phyloP scores from a whole-genome alignment of 257 asterid species.

The Haberlea rhodopensis region DNA sequence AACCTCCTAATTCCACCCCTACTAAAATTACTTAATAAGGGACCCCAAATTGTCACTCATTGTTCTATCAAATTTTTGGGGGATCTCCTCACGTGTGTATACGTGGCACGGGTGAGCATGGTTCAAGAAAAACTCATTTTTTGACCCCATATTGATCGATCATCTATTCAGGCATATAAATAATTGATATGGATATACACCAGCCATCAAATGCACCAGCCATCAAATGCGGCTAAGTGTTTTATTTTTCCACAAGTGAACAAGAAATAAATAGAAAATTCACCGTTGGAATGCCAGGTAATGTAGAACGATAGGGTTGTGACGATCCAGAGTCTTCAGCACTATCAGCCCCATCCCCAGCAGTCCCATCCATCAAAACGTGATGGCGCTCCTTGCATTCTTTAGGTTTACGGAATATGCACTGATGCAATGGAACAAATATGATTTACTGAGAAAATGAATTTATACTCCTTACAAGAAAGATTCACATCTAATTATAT shows the following conservation, averaged over 20 bases:
- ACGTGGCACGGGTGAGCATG: too few relatives aligned
- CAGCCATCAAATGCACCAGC: too few relatives aligned
- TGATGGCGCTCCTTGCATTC: conserved; percentile 94
- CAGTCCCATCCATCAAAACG: conserved; percentile 59
- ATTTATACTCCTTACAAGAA: conserved; percentile 16
- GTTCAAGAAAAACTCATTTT: too few relatives aligned
- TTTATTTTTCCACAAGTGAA: conserved; percentile 11
- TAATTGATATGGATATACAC: too few relatives aligned
- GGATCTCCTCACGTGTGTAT: too few relatives aligned
- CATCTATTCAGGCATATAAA: too few relatives aligned
- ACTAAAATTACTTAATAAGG: too few relatives aligned
- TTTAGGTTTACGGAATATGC: conserved; percentile 80
- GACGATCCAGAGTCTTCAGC: conserved; percentile 96
- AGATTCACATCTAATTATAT: conserved; percentile 15
- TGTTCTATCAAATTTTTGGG: too few relatives aligned
- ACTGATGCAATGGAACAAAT: conserved; percentile 42
- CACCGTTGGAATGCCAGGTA: conserved; percentile 98
- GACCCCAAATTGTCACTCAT: too few relatives aligned
- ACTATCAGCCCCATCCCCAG: conserved; percentile 93
- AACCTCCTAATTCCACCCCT: too few relatives aligned
- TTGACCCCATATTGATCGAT: too few relatives aligned
- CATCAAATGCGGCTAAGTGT: too few relatives aligned
- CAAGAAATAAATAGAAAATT: conserved; percentile 22
- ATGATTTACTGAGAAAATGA: not conserved
- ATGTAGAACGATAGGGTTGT: conserved; percentile 79